A percentile compares a stretch with the other conserved stretches of the same genome.
Conservation (phyloP, 2,329 filamentous ascomycete genomes). For the Ceratocystis harringtonii region DNA sequence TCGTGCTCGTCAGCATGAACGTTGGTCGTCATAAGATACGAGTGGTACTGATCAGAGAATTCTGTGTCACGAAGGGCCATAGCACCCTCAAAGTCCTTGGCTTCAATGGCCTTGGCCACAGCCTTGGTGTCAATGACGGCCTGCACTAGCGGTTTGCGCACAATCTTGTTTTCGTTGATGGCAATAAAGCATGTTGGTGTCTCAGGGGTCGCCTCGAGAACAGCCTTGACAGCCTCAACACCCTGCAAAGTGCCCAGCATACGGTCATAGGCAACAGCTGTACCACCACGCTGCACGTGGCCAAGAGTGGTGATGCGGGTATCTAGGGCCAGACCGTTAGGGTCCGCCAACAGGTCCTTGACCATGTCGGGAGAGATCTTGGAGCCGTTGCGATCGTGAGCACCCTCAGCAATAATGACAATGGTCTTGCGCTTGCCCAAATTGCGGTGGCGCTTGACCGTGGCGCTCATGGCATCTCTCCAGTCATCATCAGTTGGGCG, state of each 20-base stretch:
- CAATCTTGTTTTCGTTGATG: constrained; percentile 95
- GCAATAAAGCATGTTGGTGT: constrained; percentile 90
- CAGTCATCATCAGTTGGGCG: constrained; percentile 77
- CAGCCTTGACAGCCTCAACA: constrained; percentile 83
- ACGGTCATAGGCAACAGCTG: constrained; percentile 84
- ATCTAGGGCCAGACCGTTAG: constrained; percentile 60
- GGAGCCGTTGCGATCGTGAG: constrained; percentile 67
- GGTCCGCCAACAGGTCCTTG: constrained; percentile 72
- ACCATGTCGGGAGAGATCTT: constrained; percentile 71
- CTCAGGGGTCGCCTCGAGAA: constrained; percentile 75
- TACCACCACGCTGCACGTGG: constrained; percentile 91
- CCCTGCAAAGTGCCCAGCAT: constrained; percentile 88
- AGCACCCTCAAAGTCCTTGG: constrained; percentile 71
- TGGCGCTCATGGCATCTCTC: constrained; percentile 71
- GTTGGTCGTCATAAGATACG: constrained; percentile 81
- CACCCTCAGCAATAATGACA: constrained; percentile 92
- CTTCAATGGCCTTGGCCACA: constrained; percentile 66
- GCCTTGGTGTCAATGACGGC: constrained; percentile 77
- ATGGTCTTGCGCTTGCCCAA: constrained; percentile 95
- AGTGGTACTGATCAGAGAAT: constrained; percentile 81
- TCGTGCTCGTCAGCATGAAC: constrained; percentile 54
- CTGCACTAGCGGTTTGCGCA: constrained; percentile 74
- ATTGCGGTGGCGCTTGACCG: constrained; percentile 65
- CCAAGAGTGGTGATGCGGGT: constrained; percentile 90
- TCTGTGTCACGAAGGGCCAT: constrained; percentile 85